Evolutionary conservation across 768 basidiomycete species (phyloP).

Genomic region (Termitomyces sp.): DNA sequence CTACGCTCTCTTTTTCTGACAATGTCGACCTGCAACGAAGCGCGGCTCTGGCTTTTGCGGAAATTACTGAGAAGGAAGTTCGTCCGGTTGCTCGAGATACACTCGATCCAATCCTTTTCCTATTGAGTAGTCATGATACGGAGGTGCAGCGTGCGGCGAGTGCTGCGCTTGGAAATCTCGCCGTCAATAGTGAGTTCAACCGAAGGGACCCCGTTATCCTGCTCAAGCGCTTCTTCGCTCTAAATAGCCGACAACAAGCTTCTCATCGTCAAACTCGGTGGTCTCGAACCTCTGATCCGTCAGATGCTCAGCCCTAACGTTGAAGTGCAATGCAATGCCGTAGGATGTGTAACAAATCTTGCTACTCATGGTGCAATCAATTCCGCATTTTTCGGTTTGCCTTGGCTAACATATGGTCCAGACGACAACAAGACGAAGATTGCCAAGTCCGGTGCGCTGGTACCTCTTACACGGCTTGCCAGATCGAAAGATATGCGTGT

Average conservation of each 20-base stretch:
- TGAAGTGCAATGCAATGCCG: conserved; percentile 99
- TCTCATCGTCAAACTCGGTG: conserved; percentile 95
- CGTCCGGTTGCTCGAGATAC: conserved; percentile 95
- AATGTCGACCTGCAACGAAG: conserved; percentile 98
- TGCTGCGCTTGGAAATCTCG: conserved; percentile 94
- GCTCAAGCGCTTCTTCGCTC: conserved; percentile 9
- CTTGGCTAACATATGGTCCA: conserved; percentile 22
- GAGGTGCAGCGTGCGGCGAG: conserved; percentile 98
- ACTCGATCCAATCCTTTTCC: conserved; percentile 95
- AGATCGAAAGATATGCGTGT: conserved; percentile 99
- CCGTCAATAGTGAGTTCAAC: conserved; percentile 83
- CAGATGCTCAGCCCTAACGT: conserved; percentile 99
- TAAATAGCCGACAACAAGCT: conserved; percentile 93
- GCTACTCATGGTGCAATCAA: conserved; percentile 81
- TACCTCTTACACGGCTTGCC: conserved; percentile 92
- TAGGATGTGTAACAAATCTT: conserved; percentile 97
- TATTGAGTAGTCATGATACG: conserved; percentile 95
- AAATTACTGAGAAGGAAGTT: conserved; percentile 99
- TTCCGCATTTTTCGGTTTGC: conserved; percentile 8
- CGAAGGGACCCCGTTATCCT: not conserved
- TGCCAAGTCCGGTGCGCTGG: conserved; percentile 97
- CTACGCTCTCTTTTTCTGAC: conserved; percentile 96
- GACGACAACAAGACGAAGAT: conserved; percentile 99
- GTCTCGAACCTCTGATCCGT: conserved; percentile 94
- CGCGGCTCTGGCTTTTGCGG: conserved; percentile 96